phyloP scores from a whole-genome alignment of 2,329 filamentous ascomycete genomes.

The Cordyceps pruinosa region DNA sequence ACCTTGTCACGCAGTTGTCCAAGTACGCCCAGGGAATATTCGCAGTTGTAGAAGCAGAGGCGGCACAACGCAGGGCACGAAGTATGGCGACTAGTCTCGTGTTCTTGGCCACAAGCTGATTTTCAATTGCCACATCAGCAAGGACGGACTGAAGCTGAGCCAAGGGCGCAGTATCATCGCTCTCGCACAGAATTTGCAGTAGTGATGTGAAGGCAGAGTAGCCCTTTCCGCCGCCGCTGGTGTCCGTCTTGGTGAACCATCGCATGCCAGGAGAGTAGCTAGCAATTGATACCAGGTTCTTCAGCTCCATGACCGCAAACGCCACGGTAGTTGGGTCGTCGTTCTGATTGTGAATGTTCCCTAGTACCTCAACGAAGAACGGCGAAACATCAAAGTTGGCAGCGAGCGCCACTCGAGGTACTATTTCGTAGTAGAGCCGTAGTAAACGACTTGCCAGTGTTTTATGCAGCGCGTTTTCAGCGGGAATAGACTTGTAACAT shows the following conservation, averaged over 20 bases:
- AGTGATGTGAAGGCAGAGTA: slow-evolving; percentile 66
- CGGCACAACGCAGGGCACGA: slow-evolving; percentile 22
- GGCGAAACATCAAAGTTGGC: slow-evolving; percentile 85
- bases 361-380: slow-evolving; percentile 62
- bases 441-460: slow-evolving; percentile 74
- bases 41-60: slow-evolving; percentile 19
- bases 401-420: slow-evolving; percentile 71
- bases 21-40: slow-evolving; percentile 61
- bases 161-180: slow-evolving; percentile 24
- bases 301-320: slow-evolving; percentile 65
- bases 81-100: slow-evolving; percentile 43
- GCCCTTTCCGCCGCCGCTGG: slow-evolving; percentile 34
- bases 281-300: slow-evolving; percentile 75
- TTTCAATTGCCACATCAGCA: slow-evolving; percentile 54
- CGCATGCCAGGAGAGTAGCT: slow-evolving; percentile 75
- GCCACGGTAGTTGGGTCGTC: slow-evolving; percentile 43
- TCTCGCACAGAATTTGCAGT: slow-evolving; percentile 39
- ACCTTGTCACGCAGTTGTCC: slow-evolving; percentile 75
- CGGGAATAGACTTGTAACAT: slow-evolving; percentile 61
- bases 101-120: slow-evolving; percentile 54
- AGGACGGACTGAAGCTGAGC: slow-evolving; percentile 50
- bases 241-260: slow-evolving; percentile 76
- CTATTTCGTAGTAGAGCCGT: slow-evolving; percentile 74
- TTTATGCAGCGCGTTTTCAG: slow-evolving; percentile 65
- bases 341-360: slow-evolving; percentile 48